A percentile compares a stretch with the other conserved stretches of the same genome.
These are phyloP conservation scores for Aspergillus sp. DNA, from an alignment of 2,329 filamentous ascomycete species.

Conservation along the genomic window DNA sequence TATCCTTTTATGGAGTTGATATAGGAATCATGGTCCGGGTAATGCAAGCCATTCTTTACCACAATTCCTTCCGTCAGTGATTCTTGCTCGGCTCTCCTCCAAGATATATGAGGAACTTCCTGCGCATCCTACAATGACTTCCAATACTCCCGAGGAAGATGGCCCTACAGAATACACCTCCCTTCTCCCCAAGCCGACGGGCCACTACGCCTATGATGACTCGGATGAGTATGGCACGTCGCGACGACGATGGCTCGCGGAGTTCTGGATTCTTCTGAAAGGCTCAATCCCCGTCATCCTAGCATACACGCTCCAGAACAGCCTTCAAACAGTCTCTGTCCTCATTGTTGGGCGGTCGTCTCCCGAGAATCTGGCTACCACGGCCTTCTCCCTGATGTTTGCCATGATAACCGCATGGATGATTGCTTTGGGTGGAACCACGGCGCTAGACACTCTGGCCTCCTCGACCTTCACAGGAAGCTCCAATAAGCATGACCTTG, in stretches of 20 bases:
- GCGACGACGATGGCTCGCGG: constrained; percentile 38
- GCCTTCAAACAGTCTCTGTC: constrained; percentile 77
- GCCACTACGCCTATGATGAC: constrained; percentile 22
- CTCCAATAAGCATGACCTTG: constrained; percentile 73
- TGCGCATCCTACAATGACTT: not conserved
- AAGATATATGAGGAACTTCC: constrained; percentile 11
- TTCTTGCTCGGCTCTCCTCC: not conserved
- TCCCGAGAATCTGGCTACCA: constrained; percentile 74
- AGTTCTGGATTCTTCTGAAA: constrained; percentile 67
- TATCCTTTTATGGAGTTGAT: not conserved
- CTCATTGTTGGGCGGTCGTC: constrained; percentile 77
- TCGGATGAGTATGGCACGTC: constrained; percentile 38
- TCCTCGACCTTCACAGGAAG: constrained; percentile 80
- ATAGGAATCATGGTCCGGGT: not conserved
- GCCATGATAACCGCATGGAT: constrained; percentile 87
- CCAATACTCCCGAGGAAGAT: not conserved
- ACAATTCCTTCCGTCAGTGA: not conserved
- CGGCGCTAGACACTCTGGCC: constrained; percentile 79
- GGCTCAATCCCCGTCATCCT: constrained; percentile 75
- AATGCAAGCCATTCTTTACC: not conserved
- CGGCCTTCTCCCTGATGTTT: constrained; percentile 91
- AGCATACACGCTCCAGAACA: constrained; percentile 83
- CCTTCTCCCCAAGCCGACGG: constrained; percentile 25
- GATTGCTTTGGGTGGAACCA: constrained; percentile 80
- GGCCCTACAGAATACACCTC: constrained; percentile 25